These are phyloP conservation scores for Tuber borchii DNA, from an alignment of 495 filamentous ascomycete genomes.

Conservation along the genomic window DNA sequence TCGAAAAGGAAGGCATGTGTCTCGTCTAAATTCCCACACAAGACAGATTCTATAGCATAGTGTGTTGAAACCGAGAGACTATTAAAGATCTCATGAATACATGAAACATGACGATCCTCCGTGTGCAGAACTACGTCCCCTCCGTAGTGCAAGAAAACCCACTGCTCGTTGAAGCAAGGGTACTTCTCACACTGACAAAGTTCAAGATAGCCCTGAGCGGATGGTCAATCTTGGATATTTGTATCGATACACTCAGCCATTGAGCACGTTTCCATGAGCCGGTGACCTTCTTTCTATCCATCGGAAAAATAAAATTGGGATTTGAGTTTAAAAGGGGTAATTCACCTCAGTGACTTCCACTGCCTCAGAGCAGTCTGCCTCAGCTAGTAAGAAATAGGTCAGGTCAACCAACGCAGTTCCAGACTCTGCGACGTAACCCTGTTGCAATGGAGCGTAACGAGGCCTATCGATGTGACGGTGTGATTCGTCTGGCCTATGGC, in stretches of 20 bases:
- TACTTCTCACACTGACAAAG: constrained; percentile 42
- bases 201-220: constrained; percentile 32
- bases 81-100: constrained; percentile 43
- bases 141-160: constrained; percentile 28
- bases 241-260: constrained; percentile 78
- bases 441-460: constrained; percentile 36
- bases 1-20: constrained; percentile 21
- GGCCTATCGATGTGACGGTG: constrained; percentile 33
- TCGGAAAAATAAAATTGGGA: neutral
- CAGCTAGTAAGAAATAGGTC: constrained; percentile 62
- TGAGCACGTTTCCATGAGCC: constrained; percentile 47
- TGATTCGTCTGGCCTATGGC: constrained; percentile 71
- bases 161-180: constrained; percentile 23
- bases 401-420: constrained; percentile 72
- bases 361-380: constrained; percentile 53
- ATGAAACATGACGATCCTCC: neutral
- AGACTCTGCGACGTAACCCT: constrained; percentile 48
- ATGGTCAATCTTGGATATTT: constrained; percentile 69
- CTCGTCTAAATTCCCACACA: constrained; percentile 35
- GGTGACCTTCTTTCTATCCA: constrained; percentile 88
- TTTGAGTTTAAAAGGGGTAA: constrained; percentile 25
- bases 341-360: constrained; percentile 55
- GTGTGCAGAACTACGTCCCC: neutral
- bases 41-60: constrained; percentile 45
- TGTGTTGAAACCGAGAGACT: constrained; percentile 51